A percentile compares a stretch with the other conserved stretches of the same genome.
These are phyloP conservation scores for Closterium sp. DNA, from an alignment of 139 green algal genomes.

Conservation along the genomic window DNA sequence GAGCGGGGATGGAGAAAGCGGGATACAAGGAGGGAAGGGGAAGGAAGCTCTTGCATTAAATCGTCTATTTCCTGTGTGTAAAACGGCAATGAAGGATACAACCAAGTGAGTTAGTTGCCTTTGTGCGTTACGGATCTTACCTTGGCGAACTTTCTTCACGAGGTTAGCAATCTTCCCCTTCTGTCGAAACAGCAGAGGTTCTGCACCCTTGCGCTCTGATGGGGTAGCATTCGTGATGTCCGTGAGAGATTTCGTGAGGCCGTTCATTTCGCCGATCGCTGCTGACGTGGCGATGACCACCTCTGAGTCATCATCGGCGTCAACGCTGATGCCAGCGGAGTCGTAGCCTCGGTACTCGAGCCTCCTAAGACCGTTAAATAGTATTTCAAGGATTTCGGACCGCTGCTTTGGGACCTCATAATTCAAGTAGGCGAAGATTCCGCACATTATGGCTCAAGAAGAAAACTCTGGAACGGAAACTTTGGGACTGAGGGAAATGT, in stretches of 20 bases:
- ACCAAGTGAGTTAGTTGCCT: background rate
- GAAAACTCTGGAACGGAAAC: too few relatives aligned
- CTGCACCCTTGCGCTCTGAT: background rate
- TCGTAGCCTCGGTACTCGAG: constrained; percentile 99
- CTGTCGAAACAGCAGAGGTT: constrained; percentile 71
- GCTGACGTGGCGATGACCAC: constrained; percentile 4
- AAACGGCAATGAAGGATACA: background rate
- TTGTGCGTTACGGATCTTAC: background rate
- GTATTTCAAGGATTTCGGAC: constrained; percentile 71
- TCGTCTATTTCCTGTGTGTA: background rate
- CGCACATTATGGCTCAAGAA: constrained; percentile 72
- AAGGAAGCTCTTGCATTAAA: background rate
- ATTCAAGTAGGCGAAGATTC: constrained; percentile 96
- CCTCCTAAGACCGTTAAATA: constrained; percentile 75
- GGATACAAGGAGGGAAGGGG: background rate
- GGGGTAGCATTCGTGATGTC: background rate
- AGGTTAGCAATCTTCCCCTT: constrained; percentile 88
- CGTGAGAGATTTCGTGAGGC: background rate
- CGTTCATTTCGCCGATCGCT: background rate
- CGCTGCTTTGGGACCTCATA: constrained; percentile 65
- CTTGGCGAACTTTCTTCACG: constrained; percentile 42
- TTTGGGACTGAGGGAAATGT: too few relatives aligned
- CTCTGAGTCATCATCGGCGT: constrained; percentile 19
- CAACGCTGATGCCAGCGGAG: constrained; percentile 79
- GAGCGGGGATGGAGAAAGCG: background rate